Conservation (phyloP, 371 early-diverging fungal genomes). For the Umbelopsis sp. region DNA sequence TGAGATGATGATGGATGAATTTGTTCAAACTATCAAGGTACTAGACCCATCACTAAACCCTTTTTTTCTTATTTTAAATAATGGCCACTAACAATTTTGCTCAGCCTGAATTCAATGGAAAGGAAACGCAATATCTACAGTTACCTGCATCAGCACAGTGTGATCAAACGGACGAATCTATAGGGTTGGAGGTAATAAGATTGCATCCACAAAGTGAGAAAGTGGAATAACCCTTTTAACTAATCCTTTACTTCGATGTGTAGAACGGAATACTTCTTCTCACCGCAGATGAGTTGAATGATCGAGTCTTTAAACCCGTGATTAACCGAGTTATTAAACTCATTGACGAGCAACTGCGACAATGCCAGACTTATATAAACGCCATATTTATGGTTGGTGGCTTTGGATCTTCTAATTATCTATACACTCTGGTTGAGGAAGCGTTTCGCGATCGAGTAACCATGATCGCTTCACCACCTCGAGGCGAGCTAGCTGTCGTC, state of each 20-base stretch:
- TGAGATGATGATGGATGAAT: slow-evolving; percentile 58
- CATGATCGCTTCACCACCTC: slow-evolving; percentile 27
- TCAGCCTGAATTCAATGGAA: slow-evolving; percentile 54
- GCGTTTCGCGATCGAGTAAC: slow-evolving; percentile 30
- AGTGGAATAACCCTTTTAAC: slow-evolving; percentile 21
- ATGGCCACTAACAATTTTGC: not conserved
- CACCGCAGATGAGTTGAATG: slow-evolving; percentile 38
- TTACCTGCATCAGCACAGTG: slow-evolving; percentile 52
- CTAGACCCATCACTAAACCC: too few species aligned
- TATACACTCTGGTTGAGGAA: slow-evolving; percentile 38
- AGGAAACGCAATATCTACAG: slow-evolving; percentile 54
- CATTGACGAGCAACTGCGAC: slow-evolving; percentile 44
- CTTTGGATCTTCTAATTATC: slow-evolving; percentile 55
- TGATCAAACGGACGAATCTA: slow-evolving; percentile 49
- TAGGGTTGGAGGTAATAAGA: slow-evolving; percentile 35
- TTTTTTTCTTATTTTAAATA: too few species aligned
- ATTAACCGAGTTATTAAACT: slow-evolving; percentile 42
- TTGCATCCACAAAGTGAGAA: slow-evolving; percentile 17
- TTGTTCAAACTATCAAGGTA: slow-evolving; percentile 52
- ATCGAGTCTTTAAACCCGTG: slow-evolving; percentile 48
- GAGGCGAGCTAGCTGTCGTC: slow-evolving; percentile 33
- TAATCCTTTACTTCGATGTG: not conserved
- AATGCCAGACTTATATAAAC: slow-evolving; percentile 31
- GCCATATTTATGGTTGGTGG: slow-evolving; percentile 57
- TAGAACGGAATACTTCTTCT: slow-evolving; percentile 40